Evolutionary conservation across 345 rosid species (phyloP), one percentile per base, ranked within the genome.

Genomic region (Alliaria petiolata): DNA sequence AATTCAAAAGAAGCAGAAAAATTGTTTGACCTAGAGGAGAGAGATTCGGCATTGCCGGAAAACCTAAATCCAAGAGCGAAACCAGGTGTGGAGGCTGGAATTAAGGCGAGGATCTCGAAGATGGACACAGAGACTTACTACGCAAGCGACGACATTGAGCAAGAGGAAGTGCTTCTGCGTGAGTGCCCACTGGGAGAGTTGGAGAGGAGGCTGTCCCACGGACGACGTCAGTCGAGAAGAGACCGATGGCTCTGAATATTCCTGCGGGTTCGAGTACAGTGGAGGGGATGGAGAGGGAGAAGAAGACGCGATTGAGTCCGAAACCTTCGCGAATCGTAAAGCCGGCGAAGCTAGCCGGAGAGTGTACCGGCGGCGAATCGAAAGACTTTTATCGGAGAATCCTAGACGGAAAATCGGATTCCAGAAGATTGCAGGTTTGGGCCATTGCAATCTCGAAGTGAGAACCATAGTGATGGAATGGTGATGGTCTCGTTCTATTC

Each of bases 101-200:
- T 30, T 13, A 60, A 47, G 65, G 47, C 26, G 44, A 50, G 1
- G 34, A 44, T 57, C 56, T 49, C 33, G 20, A 10, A 26, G 58
- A 31, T 7, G 30, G 31, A 12, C 22, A 35, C 4, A 45, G 62
- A 57, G 69, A 54, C 78, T 72, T 55, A 93, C 96, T 28, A 81
- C 79, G 69, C 91, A 85, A 62, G 97, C 93, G 71, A 85, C 25
- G 87, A 82, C 76, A 61, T 80, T 87, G 65, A 90, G 87, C 36
- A 81, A 17, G 73, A 84, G 46, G 66, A 90, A 67, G 67, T 90
- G 97, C 51, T 91, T 92, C 33, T 84, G 78, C 12, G 92, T 84
- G 79, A 91, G 77, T n/a, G n/a, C n/a, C 87, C 87, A 80, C n/a
- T 78, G 91, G 20, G 89, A 77, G 70, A 79, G 75, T 45, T 76